Evolutionary conservation across 1,284 basidiomycete genomes (phyloP), one percentile per base, ranked within the genome.

Genomic region (Marasmius oreades): DNA sequence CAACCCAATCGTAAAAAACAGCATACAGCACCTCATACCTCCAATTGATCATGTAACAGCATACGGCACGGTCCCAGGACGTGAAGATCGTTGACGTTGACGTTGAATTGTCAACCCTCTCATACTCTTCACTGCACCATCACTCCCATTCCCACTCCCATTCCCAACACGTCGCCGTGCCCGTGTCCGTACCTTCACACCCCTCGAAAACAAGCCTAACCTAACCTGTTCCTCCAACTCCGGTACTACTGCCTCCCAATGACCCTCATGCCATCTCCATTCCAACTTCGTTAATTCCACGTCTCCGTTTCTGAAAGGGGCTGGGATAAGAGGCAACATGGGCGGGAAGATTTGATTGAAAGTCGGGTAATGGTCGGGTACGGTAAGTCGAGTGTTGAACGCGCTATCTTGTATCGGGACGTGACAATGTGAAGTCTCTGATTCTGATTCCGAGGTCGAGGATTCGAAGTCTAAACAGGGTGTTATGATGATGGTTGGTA

Each of bases 401-500:
- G 73, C 77, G 10, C 76, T 72, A 64, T 85, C 77, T 67, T 85
- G 82, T 60, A 74, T 73, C 11, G 82, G 82, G 20, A 83, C 72
- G 59, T 73, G 75, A n/a, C 28, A 39, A 31, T 22, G 2, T 18
- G 36, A 44, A n/a, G 46, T 28, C 16, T 39, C 77, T 6, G 74
- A 70, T 5, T 31, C 10, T 10, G 28, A 31, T 4, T 4, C 10
- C 28, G 28, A 31, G 28, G 28, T 31, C 28, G 28, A 67, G 70
- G 55, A 77, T 73, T n/a, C n/a, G n/a, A n/a, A n/a, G 42, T 66
- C 71, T 2, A 69, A 61, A 8, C 78, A 80, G 16, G 74, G 75
- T 5, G 79, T 82, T 39, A 84, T 71, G 53, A 80, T 65, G 52
- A 84, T 83, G 14, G 69, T 76, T 7, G 82, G 82, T 52, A 76